A percentile compares a stretch with the other conserved stretches of the same genome.
Conservation (phyloP, 164 flowering plant species). For the Stephania yunnanensis region DNA sequence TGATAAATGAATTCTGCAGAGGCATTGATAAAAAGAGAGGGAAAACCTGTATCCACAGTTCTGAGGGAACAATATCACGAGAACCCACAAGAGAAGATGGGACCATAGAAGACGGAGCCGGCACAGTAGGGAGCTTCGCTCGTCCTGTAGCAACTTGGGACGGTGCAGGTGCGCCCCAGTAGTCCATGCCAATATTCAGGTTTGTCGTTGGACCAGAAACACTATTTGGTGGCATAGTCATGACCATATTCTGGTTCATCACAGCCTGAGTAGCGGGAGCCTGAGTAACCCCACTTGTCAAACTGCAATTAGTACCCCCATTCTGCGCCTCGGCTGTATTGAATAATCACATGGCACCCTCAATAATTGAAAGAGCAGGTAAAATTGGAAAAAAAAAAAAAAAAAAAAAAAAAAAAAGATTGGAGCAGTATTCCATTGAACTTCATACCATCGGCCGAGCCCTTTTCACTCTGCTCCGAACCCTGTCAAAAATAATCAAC, state of each 20-base stretch:
- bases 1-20: conserved; percentile 8
- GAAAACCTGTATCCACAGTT: conserved; percentile 27
- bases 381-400: neutral
- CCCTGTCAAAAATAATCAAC: conserved; percentile 14
- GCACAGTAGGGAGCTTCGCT: conserved; percentile 20
- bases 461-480: conserved; percentile 23
- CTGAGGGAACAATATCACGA: conserved; percentile 21
- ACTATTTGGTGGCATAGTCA: conserved; percentile 22
- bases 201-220: conserved; percentile 28
- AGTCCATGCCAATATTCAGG: conserved; percentile 32
- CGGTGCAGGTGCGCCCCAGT: conserved; percentile 26
- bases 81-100: conserved; percentile 16
- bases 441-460: conserved; percentile 21
- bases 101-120: conserved; percentile 16
- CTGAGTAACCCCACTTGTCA: conserved; percentile 17
- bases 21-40: neutral
- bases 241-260: conserved; percentile 15
- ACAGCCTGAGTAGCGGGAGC: conserved; percentile 17
- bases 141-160: conserved; percentile 16
- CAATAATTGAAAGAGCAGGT: neutral
- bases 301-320: conserved; percentile 17
- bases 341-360: neutral
- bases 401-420: neutral
- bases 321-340: conserved; percentile 23
- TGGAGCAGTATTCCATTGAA: neutral